phyloP scores from a whole-genome alignment of 139 green algal genomes.

The Tetraselmis striata region DNA sequence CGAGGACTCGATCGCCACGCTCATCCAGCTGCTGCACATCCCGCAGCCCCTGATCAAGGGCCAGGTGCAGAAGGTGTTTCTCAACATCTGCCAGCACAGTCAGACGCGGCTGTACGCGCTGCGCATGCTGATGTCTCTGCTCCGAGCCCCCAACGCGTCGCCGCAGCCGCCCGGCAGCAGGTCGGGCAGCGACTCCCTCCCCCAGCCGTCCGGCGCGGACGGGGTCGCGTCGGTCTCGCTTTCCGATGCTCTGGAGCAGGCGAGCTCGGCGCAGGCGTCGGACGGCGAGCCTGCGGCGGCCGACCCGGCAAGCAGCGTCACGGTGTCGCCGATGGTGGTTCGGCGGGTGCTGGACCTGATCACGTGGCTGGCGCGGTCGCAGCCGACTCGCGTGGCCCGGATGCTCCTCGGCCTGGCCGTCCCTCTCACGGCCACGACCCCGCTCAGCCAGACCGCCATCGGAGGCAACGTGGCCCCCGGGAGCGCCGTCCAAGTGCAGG shows the following conservation, averaged over 20 bases:
- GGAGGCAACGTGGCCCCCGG: neutral
- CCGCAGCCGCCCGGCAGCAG: neutral
- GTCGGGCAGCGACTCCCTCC: neutral
- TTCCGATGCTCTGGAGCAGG: neutral
- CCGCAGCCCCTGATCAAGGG: slow-evolving; percentile 44
- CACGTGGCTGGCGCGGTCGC: slow-evolving; percentile 43
- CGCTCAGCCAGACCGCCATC: neutral
- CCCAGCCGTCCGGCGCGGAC: neutral
- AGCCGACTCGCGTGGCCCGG: slow-evolving; percentile 39
- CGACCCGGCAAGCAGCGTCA: neutral
- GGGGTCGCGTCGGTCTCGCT: no score
- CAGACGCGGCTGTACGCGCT: slow-evolving; percentile 37
- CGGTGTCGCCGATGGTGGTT: slow-evolving; percentile 31
- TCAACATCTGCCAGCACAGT: slow-evolving; percentile 69
- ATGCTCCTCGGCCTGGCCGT: slow-evolving; percentile 50
- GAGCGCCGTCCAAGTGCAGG: neutral
- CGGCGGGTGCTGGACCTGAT: slow-evolving; percentile 62
- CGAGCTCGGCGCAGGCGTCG: neutral
- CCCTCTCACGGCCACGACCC: neutral
- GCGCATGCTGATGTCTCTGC: slow-evolving; percentile 47
- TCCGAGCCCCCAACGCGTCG: neutral
- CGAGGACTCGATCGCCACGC: slow-evolving; percentile 43
- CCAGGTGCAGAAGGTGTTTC: slow-evolving; percentile 67
- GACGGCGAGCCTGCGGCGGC: neutral
- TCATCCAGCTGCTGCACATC: slow-evolving; percentile 62